These are phyloP conservation scores for Apiospora aurea DNA, from an alignment of 2,329 filamentous ascomycete genomes.

Conservation along the genomic window DNA sequence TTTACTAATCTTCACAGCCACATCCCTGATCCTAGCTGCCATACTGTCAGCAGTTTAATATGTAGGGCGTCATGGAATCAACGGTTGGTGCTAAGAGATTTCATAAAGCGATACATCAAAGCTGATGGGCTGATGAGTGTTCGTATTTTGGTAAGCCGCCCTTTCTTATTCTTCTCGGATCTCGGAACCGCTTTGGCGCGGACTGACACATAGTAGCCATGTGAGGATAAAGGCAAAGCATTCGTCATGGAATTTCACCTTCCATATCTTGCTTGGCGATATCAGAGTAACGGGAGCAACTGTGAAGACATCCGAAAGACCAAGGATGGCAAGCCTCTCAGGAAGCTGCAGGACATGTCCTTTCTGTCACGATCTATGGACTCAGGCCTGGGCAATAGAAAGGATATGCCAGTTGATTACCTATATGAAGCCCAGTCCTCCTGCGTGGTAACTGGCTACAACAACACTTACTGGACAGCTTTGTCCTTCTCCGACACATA, in stretches of 20 bases:
- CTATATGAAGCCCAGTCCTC: conserved; percentile 17
- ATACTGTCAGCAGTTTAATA: background rate
- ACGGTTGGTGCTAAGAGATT: background rate
- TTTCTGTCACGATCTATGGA: background rate
- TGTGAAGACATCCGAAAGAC: background rate
- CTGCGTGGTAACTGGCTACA: conserved; percentile 6
- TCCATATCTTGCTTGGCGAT: background rate
- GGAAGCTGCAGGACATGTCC: background rate
- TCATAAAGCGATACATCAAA: background rate
- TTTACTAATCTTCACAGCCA: background rate
- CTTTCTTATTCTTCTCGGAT: background rate
- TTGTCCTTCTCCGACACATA: background rate
- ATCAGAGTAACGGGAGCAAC: background rate
- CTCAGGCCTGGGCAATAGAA: background rate
- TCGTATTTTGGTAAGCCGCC: background rate
- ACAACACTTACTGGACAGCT: conserved; percentile 22
- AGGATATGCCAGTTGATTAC: background rate
- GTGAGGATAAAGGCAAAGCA: background rate
- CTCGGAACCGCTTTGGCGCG: background rate
- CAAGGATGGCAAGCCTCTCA: background rate
- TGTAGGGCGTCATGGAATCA: background rate
- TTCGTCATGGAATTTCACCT: conserved; percentile 22
- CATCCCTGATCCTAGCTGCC: background rate
- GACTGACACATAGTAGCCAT: background rate
- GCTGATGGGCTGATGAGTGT: background rate